Evolutionary conservation across 2,329 filamentous ascomycete species (phyloP).

Genomic region (Monilinia aucupariae): DNA sequence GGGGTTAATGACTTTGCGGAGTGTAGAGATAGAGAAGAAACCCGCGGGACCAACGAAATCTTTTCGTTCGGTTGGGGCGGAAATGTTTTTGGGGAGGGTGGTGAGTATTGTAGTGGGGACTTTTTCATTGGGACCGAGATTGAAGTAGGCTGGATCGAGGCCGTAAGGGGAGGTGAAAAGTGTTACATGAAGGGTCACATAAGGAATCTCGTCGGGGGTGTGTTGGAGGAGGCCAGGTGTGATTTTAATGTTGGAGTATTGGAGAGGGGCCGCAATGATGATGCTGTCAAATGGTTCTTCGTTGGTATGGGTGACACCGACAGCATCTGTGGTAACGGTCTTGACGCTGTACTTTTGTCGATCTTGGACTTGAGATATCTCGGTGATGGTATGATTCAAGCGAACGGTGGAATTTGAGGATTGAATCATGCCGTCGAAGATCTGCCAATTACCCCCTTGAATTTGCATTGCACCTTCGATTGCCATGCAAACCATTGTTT

Average conservation of each 20-base stretch:
- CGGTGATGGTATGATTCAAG: constrained; percentile 63
- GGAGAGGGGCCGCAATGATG: constrained; percentile 76
- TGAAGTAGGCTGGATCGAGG: constrained; percentile 71
- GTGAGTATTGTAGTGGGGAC: constrained; percentile 77
- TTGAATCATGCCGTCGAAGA: constrained; percentile 78
- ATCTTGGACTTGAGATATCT: constrained; percentile 48
- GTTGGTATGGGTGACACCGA: constrained; percentile 14
- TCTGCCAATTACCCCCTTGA: constrained; percentile 85
- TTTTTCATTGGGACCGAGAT: constrained; percentile 48
- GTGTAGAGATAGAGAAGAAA: constrained; percentile 81
- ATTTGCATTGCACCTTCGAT: constrained; percentile 77
- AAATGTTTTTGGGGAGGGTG: constrained; percentile 58
- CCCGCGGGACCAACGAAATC: constrained; percentile 64
- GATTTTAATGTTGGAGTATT: constrained; percentile 66
- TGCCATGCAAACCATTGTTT: constrained; percentile 84
- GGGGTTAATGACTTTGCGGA: constrained; percentile 60
- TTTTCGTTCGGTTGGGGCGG: constrained; percentile 41
- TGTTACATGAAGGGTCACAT: constrained; percentile 82
- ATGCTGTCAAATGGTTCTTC: constrained; percentile 63
- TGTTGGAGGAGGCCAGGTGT: constrained; percentile 63
- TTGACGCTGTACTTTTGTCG: constrained; percentile 43
- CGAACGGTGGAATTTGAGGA: constrained; percentile 55
- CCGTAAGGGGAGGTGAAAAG: constrained; percentile 73
- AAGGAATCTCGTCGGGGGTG: constrained; percentile 72
- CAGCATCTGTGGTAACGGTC: constrained; percentile 20